Conservation (phyloP, 352 stramenopile genomes). For the Phytopythium chamaehyphon region DNA sequence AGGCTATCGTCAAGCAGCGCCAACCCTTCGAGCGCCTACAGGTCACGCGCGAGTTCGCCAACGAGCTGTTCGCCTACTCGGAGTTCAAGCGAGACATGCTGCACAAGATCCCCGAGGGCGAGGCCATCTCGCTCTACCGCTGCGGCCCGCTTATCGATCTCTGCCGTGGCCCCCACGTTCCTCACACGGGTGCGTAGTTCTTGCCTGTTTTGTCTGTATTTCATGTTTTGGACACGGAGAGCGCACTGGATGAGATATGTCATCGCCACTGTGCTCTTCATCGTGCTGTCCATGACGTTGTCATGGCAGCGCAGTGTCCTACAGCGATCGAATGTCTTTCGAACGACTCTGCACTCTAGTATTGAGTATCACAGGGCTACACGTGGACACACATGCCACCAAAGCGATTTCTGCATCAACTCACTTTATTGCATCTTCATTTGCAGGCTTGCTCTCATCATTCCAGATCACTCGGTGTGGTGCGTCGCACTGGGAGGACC, state of each 20-base stretch:
- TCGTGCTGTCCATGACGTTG: background rate
- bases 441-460: constrained; percentile 80
- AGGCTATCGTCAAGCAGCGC: constrained; percentile 94
- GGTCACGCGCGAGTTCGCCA: constrained; percentile 87
- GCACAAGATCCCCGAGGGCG: constrained; percentile 94
- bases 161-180: constrained; percentile 95
- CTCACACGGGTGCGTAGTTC: constrained; percentile 84
- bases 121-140: constrained; percentile 95
- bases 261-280: constrained; percentile 13
- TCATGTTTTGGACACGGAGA: constrained; percentile 47
- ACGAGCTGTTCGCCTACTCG: constrained; percentile 90
- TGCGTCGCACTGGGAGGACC: constrained; percentile 90
- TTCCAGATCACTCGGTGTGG: constrained; percentile 95
- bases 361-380: constrained; percentile 78
- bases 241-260: constrained; percentile 38
- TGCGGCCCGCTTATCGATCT: constrained; percentile 98
- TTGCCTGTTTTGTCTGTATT: constrained; percentile 5
- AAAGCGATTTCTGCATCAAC: constrained; percentile 1
- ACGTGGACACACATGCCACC: constrained; percentile 65
- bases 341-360: constrained; percentile 75
- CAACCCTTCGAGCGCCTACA: constrained; percentile 92
- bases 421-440: constrained; percentile 9
- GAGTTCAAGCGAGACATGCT: constrained; percentile 97
- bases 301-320: constrained; percentile 24
- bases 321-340: constrained; percentile 43